phyloP scores from a whole-genome alignment of 176 grass and related monocot genomes.

The Sorghum bicolor region DNA sequence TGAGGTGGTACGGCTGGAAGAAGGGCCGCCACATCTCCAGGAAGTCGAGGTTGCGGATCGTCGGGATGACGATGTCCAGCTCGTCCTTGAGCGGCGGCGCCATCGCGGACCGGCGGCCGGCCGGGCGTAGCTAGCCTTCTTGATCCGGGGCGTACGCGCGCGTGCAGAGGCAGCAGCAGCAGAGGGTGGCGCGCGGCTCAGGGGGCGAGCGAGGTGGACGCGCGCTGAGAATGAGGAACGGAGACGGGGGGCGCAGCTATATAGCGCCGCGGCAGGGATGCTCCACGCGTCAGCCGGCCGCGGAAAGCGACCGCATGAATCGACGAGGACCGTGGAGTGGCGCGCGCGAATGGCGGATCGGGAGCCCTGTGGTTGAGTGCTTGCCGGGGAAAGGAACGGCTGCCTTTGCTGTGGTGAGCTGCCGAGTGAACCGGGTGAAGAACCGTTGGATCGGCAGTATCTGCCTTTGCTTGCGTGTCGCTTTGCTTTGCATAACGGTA shows the following conservation, averaged over 20 bases:
- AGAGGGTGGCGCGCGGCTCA: conserved; percentile 25
- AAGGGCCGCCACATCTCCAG: conserved; percentile 98
- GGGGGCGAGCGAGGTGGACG: conserved; percentile 15
- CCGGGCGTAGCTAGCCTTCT: background rate
- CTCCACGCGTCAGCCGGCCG: conserved; percentile 17
- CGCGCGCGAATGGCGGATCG: conserved; percentile 35
- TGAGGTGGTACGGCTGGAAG: conserved; percentile 95
- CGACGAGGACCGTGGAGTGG: conserved; percentile 1
- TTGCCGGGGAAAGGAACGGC: conserved; percentile 28
- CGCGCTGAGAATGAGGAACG: conserved; percentile 31
- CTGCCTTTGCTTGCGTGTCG: background rate
- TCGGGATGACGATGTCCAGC: conserved; percentile 98
- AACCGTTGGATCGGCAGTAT: background rate
- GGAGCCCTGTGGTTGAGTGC: conserved; percentile 15
- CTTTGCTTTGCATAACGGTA: background rate
- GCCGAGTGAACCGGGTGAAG: background rate
- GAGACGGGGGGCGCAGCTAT: background rate
- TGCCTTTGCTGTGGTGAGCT: background rate
- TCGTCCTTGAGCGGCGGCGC: conserved; percentile 74
- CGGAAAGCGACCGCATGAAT: background rate
- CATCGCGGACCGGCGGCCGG: conserved; percentile 34
- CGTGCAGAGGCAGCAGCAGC: background rate
- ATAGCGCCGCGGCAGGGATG: conserved; percentile 1
- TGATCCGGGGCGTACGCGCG: conserved; percentile 9
- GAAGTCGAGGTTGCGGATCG: conserved; percentile 91